Evolutionary conservation across 2,329 filamentous ascomycete genomes (phyloP).

Genomic region (Orbilia javanica): DNA sequence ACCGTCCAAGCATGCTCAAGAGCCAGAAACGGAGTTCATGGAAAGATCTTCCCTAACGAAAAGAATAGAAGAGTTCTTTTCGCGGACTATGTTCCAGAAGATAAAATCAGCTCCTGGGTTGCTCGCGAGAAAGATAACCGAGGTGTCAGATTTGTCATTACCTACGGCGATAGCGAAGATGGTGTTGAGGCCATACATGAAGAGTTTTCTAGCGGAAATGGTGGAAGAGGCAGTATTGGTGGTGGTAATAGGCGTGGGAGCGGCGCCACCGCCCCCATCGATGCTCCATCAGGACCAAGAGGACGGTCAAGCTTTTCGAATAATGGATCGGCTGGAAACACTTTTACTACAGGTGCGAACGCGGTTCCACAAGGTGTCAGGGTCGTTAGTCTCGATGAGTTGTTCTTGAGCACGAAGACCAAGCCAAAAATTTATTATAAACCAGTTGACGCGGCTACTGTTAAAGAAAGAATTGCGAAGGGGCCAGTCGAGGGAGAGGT

Average conservation of each 20-base stretch:
- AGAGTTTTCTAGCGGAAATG: constrained; percentile 26
- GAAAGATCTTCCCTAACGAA: constrained; percentile 86
- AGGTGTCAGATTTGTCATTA: constrained; percentile 77
- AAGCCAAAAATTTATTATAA: constrained; percentile 62
- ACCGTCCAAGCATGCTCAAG: constrained; percentile 78
- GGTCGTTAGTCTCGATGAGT: constrained; percentile 60
- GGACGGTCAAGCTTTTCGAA: constrained; percentile 38
- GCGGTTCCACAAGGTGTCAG: constrained; percentile 24
- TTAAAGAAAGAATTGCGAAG: constrained; percentile 60
- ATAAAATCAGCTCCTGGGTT: constrained; percentile 80
- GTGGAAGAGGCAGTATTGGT: not conserved
- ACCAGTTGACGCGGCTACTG: constrained; percentile 60
- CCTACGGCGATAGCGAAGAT: constrained; percentile 68
- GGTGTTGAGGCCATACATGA: constrained; percentile 51
- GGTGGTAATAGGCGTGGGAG: not conserved
- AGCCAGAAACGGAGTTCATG: constrained; percentile 81
- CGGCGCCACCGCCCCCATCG: constrained; percentile 8
- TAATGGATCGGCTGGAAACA: not conserved
- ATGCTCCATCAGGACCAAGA: constrained; percentile 41
- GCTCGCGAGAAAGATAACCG: constrained; percentile 72
- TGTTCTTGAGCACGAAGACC: constrained; percentile 60
- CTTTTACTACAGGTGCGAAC: not conserved
- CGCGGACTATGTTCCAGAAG: constrained; percentile 88
- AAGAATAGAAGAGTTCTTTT: constrained; percentile 84
- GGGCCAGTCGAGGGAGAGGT: constrained; percentile 55